phyloP scores from a whole-genome alignment of 2,329 filamentous ascomycete species.

The Eurotiales sp. region DNA sequence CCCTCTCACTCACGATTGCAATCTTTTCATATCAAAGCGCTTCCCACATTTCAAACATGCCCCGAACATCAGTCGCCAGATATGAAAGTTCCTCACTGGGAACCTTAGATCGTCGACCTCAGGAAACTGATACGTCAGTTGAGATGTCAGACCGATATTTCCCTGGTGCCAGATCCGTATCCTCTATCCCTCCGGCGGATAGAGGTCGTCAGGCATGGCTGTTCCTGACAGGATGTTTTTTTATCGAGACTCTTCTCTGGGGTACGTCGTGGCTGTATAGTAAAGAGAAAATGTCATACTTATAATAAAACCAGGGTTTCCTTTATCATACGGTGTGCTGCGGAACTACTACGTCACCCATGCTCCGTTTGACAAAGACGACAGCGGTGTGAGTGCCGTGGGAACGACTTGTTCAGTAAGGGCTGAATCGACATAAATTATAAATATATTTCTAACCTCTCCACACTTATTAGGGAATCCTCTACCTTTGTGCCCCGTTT shows the following conservation, averaged over 20 bases:
- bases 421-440: not conserved
- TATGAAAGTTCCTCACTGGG: not conserved
- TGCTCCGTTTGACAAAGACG: not conserved
- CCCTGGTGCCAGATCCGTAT: not conserved
- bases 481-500: not conserved
- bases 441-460: not conserved
- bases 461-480: not conserved
- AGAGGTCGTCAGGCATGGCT: not conserved
- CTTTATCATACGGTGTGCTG: not conserved
- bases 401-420: not conserved
- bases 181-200: not conserved
- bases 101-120: not conserved
- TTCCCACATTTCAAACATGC: not conserved
- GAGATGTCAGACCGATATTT: not conserved
- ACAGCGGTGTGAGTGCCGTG: not conserved
- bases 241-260: not conserved
- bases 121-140: not conserved
- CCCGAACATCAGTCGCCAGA: not conserved
- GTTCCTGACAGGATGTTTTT: not conserved
- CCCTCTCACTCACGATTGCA: too few species aligned
- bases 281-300: not conserved
- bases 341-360: not conserved
- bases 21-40: not conserved
- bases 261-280: not conserved
- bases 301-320: not conserved